These are phyloP conservation scores for Phytophthora melonis DNA, from an alignment of 352 stramenopile species.

Conservation along the genomic window DNA sequence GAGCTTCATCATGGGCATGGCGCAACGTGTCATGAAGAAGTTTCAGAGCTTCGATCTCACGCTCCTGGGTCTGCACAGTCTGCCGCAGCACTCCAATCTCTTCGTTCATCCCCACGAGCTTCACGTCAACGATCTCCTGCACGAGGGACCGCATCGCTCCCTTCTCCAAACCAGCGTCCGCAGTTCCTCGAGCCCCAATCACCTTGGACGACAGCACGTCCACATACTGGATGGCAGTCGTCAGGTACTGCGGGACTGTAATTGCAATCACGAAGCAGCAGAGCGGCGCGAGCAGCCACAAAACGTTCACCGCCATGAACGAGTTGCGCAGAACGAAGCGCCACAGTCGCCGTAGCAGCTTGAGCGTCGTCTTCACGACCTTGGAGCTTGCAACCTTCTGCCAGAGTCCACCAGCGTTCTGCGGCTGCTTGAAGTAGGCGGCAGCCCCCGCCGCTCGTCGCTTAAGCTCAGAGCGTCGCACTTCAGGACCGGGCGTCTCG, in stretches of 20 bases:
- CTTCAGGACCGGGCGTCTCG: conserved; percentile 9
- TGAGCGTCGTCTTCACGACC: conserved; percentile 37
- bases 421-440: conserved; percentile 35
- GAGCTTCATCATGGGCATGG: conserved; percentile 62
- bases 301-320: conserved; percentile 78
- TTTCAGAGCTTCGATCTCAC: conserved; percentile 66
- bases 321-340: conserved; percentile 67
- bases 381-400: conserved; percentile 28
- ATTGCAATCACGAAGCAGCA: conserved; percentile 80
- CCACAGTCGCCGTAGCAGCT: conserved; percentile 51
- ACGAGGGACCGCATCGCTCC: conserved; percentile 70
- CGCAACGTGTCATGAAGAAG: conserved; percentile 66
- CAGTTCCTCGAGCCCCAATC: conserved; percentile 24
- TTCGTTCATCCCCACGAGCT: conserved; percentile 63
- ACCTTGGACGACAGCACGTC: conserved; percentile 65
- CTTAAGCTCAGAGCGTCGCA: conserved; percentile 46
- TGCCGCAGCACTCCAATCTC: conserved; percentile 60
- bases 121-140: conserved; percentile 77
- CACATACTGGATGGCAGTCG: conserved; percentile 72
- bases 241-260: conserved; percentile 75
- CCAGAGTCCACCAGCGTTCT: conserved; percentile 7
- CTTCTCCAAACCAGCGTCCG: conserved; percentile 51
- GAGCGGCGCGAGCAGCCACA: conserved; percentile 77
- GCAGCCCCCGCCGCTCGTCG: conserved; percentile 41
- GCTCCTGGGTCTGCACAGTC: conserved; percentile 64